These are phyloP conservation scores for Physaria fendleri DNA, from an alignment of 345 rosid species.

Conservation along the genomic window DNA sequence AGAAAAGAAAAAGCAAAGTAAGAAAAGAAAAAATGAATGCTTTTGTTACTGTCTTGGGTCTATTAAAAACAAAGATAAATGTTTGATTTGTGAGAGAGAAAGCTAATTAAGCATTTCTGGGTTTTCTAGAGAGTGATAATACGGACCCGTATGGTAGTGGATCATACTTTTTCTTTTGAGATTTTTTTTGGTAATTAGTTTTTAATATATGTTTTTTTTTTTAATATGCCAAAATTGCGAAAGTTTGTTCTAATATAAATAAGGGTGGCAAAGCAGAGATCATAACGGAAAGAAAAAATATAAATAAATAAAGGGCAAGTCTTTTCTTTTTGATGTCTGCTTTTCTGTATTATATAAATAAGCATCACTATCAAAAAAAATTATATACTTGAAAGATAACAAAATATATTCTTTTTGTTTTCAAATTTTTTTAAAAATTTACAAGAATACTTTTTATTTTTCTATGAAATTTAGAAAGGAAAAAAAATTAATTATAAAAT, in stretches of 20 bases:
- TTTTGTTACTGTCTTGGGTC: conserved; percentile 16
- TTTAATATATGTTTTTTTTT: not conserved
- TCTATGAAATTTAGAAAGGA: too few species aligned
- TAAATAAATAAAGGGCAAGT: not conserved
- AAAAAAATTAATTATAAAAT: too few species aligned
- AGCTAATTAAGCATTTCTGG: not conserved
- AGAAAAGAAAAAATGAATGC: not conserved
- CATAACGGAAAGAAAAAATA: not conserved
- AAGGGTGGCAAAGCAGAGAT: conserved; percentile 3
- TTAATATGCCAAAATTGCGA: conserved; percentile 6
- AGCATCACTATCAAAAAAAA: too few species aligned
- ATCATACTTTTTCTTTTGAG: not conserved
- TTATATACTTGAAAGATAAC: not conserved
- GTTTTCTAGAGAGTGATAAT: conserved; percentile 8
- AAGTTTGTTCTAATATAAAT: conserved; percentile 15
- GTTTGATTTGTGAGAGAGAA: conserved; percentile 3
- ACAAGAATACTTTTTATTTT: too few species aligned
- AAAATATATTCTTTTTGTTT: not conserved
- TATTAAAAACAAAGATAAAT: not conserved
- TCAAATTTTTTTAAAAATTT: not conserved
- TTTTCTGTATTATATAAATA: too few species aligned
- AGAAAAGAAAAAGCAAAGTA: conserved; percentile 24
- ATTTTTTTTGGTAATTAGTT: too few species aligned
- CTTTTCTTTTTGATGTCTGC: too few species aligned
- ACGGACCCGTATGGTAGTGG: conserved; percentile 20